Conservation (phyloP, 2,329 filamentous ascomycete species). For the Emericellopsis cladophorae region DNA sequence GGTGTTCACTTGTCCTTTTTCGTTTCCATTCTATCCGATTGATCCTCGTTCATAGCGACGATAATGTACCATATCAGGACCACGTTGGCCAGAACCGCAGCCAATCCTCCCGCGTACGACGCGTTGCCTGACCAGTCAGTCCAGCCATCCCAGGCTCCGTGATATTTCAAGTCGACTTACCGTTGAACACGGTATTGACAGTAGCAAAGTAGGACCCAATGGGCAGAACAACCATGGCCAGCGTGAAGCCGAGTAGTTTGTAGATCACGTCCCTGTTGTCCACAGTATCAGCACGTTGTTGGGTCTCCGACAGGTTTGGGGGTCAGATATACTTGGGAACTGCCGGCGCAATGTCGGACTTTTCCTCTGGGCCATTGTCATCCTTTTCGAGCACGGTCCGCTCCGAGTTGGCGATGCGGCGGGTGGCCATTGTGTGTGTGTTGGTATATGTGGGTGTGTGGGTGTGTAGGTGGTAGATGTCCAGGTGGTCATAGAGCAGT, state of each 20-base stretch:
- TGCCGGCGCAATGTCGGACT: slow-evolving; percentile 67
- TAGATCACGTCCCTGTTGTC: slow-evolving; percentile 60
- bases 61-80: slow-evolving; percentile 85
- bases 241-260: slow-evolving; percentile 81
- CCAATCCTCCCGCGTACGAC: slow-evolving; percentile 73
- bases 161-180: slow-evolving; percentile 27
- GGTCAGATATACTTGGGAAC: slow-evolving; percentile 56
- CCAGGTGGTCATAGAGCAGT: too few species aligned
- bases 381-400: slow-evolving; percentile 54
- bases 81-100: slow-evolving; percentile 82
- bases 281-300: slow-evolving; percentile 3
- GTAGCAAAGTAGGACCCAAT: slow-evolving; percentile 83
- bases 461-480: too few species aligned
- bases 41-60: slow-evolving; percentile 83
- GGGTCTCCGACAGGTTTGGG: neutral
- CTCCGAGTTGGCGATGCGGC: slow-evolving; percentile 52
- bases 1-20: slow-evolving; percentile 18
- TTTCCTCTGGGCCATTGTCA: slow-evolving; percentile 33
- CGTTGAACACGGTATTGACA: slow-evolving; percentile 63
- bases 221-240: slow-evolving; percentile 80
- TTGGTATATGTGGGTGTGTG: too few species aligned
- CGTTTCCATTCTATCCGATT: slow-evolving; percentile 30
- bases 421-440: slow-evolving; percentile 48
- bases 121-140: slow-evolving; percentile 54
- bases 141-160: neutral